phyloP scores from a whole-genome alignment of 1,139 yeast genomes.

The Diutina sp. region DNA sequence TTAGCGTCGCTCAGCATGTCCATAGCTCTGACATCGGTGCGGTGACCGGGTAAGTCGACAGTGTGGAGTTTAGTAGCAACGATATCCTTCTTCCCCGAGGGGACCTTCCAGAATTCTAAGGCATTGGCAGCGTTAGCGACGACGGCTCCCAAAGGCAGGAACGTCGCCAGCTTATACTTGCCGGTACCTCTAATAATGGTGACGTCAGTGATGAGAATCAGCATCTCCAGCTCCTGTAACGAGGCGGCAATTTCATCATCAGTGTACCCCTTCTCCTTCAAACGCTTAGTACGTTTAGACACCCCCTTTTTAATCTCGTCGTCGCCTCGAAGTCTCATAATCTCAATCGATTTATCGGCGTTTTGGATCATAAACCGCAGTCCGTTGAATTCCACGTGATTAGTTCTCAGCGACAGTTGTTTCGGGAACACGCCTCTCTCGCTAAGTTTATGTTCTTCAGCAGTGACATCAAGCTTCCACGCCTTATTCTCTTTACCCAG shows the following conservation, averaged over 20 bases:
- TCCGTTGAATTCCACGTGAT: constrained; percentile 22
- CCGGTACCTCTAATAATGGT: constrained; percentile 40
- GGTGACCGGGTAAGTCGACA: constrained; percentile 73
- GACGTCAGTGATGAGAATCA: constrained; percentile 50
- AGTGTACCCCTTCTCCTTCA: constrained; percentile 50
- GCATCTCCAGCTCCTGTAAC: constrained; percentile 40
- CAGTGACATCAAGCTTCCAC: constrained; percentile 63
- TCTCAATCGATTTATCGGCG: constrained; percentile 69
- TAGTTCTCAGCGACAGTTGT: constrained; percentile 67
- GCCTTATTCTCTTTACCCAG: constrained; percentile 77
- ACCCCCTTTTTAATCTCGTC: constrained; percentile 75
- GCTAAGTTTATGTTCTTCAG: constrained; percentile 31
- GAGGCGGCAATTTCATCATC: constrained; percentile 50
- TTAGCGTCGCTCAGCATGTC: constrained; percentile 74
- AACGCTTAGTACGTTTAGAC: constrained; percentile 66
- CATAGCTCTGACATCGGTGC: constrained; percentile 77
- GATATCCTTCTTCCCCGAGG: neutral
- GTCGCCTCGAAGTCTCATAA: constrained; percentile 64
- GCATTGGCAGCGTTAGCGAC: neutral
- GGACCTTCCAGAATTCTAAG: neutral
- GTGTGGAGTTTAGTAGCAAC: constrained; percentile 27
- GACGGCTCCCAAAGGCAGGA: neutral
- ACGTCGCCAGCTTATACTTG: neutral
- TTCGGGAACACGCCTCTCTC: constrained; percentile 65
- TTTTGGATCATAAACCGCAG: constrained; percentile 57